Evolutionary conservation across 2,329 filamentous ascomycete genomes (phyloP), one percentile per base, ranked within the genome.

Genomic region (Aspergillus eucalypticola): DNA sequence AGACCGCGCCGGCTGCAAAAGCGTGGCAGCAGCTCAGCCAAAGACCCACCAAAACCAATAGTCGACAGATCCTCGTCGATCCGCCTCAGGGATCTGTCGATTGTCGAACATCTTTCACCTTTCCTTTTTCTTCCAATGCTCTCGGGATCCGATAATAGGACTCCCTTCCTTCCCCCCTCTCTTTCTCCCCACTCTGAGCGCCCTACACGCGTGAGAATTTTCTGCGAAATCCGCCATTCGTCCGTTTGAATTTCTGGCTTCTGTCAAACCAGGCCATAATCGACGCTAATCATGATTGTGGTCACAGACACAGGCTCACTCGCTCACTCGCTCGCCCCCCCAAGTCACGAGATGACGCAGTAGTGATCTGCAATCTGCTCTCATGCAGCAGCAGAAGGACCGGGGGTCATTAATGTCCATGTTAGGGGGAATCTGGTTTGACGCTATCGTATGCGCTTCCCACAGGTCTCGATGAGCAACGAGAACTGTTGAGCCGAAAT

Each of bases 31-130:
- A 44, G 25, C 63, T 54, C 58, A 64, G 72, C 71, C 72, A 73
- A 72, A 35, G 69, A 54, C 63, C 62, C 64, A 67, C 72, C 71
- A 73, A 74, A 67, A 70, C 69, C 73, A 75, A 75, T 75, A 75
- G 73, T 75, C 65, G 60, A 70, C 70, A 69, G 72, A 75, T 75
- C 72, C 66, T 55, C 61, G 73, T 73, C 73, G 73, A 75, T 75
- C 73, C 67, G 42, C 46, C 60, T 61, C 68, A 58, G 63, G 71
- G 70, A 73, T 72, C 69, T 67, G 60, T 68, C 62, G 63, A 66
- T 60, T 53, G 49, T 54, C 46, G 62, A 62, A 65, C 66, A 68
- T 61, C 66, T 66, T 54, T 57, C 54, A 27, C 49, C 58, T 52
- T 62, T 58, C 61, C 59, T 52, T 41, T 49, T 59, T 53, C 54